Evolutionary conservation across 768 basidiomycete species (phyloP).

Genomic region (Naganishia vishniacii): DNA sequence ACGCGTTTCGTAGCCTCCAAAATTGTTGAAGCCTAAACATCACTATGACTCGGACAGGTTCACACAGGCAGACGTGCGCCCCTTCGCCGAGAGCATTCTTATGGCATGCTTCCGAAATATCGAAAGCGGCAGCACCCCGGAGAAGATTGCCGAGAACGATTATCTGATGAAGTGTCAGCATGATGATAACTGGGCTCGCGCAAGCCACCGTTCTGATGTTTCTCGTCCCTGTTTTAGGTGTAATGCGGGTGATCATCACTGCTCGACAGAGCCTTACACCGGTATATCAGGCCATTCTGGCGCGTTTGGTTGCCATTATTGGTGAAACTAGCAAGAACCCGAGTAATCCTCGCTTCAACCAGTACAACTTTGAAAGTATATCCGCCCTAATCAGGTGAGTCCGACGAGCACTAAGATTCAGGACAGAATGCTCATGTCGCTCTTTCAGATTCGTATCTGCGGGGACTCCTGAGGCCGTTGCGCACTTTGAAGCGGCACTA

Average conservation of each 20-base stretch:
- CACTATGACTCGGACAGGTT: too few relatives aligned
- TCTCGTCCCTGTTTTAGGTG: too few relatives aligned
- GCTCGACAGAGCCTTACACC: constrained; percentile 72
- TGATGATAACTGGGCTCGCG: too few relatives aligned
- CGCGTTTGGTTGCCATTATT: constrained; percentile 73
- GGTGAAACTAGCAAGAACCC: constrained; percentile 89
- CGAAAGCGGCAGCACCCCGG: constrained; percentile 69
- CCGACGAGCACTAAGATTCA: too few relatives aligned
- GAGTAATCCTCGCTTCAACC: constrained; percentile 94
- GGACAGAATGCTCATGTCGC: too few relatives aligned
- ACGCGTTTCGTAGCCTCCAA: too few relatives aligned
- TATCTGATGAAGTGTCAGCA: constrained; percentile 90
- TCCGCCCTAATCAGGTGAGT: constrained; percentile 80
- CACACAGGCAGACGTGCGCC: constrained; percentile 76
- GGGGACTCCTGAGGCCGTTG: constrained; percentile 61
- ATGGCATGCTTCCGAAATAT: constrained; percentile 69
- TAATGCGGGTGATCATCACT: constrained; percentile 87
- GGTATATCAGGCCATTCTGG: constrained; percentile 61
- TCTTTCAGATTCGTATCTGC: constrained; percentile 74
- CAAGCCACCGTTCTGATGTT: too few relatives aligned
- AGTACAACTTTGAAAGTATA: constrained; percentile 93
- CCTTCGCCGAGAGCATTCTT: constrained; percentile 66
- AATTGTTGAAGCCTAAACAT: too few relatives aligned
- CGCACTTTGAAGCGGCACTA: constrained; percentile 70
- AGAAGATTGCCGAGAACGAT: constrained; percentile 95